Evolutionary conservation across 495 filamentous ascomycete genomes (phyloP).

Genomic region (Aspergillus ostianus): DNA sequence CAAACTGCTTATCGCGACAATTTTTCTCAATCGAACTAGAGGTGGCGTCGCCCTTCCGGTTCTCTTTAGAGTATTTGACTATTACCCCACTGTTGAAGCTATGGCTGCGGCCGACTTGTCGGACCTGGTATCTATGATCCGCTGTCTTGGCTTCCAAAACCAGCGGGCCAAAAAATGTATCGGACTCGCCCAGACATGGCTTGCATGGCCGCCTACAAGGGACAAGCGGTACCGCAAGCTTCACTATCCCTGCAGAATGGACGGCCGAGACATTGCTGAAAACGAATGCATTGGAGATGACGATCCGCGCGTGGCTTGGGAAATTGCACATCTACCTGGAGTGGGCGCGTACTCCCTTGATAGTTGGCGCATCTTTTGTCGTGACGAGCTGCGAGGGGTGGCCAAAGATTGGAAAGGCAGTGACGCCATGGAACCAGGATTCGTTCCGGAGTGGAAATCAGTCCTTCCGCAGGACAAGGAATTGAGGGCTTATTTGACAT

Average conservation of each 20-base stretch:
- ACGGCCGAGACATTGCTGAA: constrained; percentile 53
- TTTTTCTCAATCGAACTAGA: constrained; percentile 79
- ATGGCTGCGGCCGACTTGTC: constrained; percentile 58
- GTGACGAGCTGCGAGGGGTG: constrained; percentile 68
- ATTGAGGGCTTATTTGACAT: constrained; percentile 76
- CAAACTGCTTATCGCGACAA: constrained; percentile 68
- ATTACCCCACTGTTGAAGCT: constrained; percentile 63
- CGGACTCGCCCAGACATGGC: constrained; percentile 67
- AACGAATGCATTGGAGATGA: constrained; percentile 49
- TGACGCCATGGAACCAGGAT: constrained; percentile 22
- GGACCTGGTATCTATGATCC: constrained; percentile 63
- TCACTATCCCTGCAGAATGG: constrained; percentile 61
- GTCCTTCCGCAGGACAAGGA: constrained; percentile 88
- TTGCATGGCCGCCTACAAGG: constrained; percentile 58
- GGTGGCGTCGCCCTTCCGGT: constrained; percentile 75
- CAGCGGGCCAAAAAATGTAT: constrained; percentile 60
- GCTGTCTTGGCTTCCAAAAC: constrained; percentile 73
- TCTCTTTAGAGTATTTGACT: constrained; percentile 63
- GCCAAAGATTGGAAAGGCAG: constrained; percentile 60
- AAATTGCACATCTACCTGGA: constrained; percentile 84
- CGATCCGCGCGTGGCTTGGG: constrained; percentile 61
- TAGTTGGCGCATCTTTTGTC: constrained; percentile 91
- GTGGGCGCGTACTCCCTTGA: constrained; percentile 83
- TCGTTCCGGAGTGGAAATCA: constrained; percentile 77
- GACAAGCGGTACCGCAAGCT: constrained; percentile 61